Base-by-base conservation (phyloP, 1,284 basidiomycete genomes). In the Sanghuangporus weigelae region DNA sequence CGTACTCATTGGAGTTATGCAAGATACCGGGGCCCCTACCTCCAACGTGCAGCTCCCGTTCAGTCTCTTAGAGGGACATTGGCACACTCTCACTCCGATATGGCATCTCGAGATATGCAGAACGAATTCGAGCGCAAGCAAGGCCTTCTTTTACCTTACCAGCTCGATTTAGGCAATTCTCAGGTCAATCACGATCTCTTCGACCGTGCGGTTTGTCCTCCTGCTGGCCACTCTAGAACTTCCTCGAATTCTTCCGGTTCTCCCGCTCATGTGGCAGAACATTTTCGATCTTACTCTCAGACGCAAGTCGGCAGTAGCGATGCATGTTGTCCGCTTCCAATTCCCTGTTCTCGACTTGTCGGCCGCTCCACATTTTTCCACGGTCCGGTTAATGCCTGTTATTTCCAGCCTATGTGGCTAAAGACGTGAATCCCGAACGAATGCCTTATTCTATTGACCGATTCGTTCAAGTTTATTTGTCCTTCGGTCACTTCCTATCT, bases 1-100 rank as follows among this genome's bases (percentile, higher is more conserved):
- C 81, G 84, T 10, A 87, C 80, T 14, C 89, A 91, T 69, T 88
- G 90, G 67, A 89, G 87, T 23, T 83, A 92, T 82, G 49, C 81
- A 83, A 48, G 78, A 81, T 61, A 75, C 76, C 57, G 72, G 50
- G 81, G 81, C 2, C 81, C 84, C 51, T 90, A 90, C 65, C 76
- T 87, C 6, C 16, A 10, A 51, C 85, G 89, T 14, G 84, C 87
- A 39, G 64, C 54, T 36, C 67, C 23, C 60, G 26, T 31, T 31
- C 26, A 31, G 26, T 46, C 7, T 5, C 44, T 74, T 63, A 75
- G 76, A 8, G 38, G 51, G 14, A 38, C 40, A 40, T 38, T 57
- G 7, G 46, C 54, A 8, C n/a, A 26, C n/a, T 48, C 42, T 14
- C 26, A 50, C 19, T 38, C 59, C 21, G 46, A 57, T 31, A 4